Evolutionary conservation across 1,284 basidiomycete species (phyloP), one percentile per base, ranked within the genome.

Genomic region (Moesziomyces sp.): DNA sequence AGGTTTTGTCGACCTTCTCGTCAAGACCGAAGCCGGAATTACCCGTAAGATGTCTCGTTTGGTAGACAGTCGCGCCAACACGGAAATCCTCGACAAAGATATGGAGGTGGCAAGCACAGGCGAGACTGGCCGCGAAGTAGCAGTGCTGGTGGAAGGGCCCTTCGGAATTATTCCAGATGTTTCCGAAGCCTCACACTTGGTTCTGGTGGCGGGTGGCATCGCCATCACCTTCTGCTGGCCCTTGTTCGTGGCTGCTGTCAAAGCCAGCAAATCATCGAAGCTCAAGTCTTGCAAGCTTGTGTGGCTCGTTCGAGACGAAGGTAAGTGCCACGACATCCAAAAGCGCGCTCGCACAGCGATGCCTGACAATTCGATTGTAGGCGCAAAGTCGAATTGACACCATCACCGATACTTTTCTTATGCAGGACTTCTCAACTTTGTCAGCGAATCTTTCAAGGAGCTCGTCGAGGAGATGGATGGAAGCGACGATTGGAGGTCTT

Each of bases 151-250:
- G 28, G 77, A 78, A 24, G 76, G 77, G n/a, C 76, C 76, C 3
- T 78, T 73, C 26, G 67, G 68, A 2, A 9, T 46, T 19, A 51
- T 45, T 3, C 59, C 59, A n/a, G 46, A 69, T 28, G 35, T 52
- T 16, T 42, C 55, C 4, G 40, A 51, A 14, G 53, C 49, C 14
- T 53, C 53, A 1, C 42, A 68, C 19, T 28, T 68, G 21, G 55
- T 72, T 3, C 49, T 78, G 33, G 62, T 67, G 6, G 50, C 73
- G 2, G 76, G 76, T 6, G 77, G 77, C 30, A 69, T 79, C 19
- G 77, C 74, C 1, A 68, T 79, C 59, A 74, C 76, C 2, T 77
- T 68, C 57, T 67, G 66, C 40, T 58, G 73, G 49, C 69, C 76
- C 8, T 28, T 72, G 13, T 63, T 79, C n/a, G 46, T 57, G n/a